phyloP scores from a whole-genome alignment of 2,329 filamentous ascomycete species.

The Nemania sp. region DNA sequence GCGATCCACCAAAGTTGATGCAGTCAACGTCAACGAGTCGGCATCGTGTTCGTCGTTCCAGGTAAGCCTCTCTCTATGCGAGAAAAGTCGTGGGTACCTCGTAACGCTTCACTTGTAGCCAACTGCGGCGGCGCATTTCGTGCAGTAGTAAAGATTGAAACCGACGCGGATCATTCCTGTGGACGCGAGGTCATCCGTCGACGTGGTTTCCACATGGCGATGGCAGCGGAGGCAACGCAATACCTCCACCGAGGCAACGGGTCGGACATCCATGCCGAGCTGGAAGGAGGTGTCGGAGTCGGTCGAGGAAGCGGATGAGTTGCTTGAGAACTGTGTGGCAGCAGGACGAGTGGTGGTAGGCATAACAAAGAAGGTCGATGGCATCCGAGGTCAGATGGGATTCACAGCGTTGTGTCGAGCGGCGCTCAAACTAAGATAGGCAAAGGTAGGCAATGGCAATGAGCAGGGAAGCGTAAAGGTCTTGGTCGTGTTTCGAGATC shows the following conservation, averaged over 20 bases:
- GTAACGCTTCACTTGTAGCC: conserved; percentile 59
- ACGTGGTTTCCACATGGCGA: conserved; percentile 64
- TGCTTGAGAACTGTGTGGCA: conserved; percentile 45
- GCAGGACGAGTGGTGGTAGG: conserved; percentile 42
- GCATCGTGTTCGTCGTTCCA: neutral
- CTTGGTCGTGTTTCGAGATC: neutral
- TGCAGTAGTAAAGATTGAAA: conserved; percentile 69
- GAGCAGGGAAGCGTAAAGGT: neutral
- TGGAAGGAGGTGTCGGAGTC: conserved; percentile 50
- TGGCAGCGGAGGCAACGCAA: conserved; percentile 59
- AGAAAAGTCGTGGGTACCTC: neutral
- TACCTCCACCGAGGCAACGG: conserved; percentile 59
- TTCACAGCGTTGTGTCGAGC: neutral
- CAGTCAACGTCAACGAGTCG: neutral
- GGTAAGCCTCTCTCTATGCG: neutral
- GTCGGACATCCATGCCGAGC: conserved; percentile 53
- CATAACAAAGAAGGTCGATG: conserved; percentile 30
- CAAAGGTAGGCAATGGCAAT: neutral
- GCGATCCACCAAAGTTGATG: conserved; percentile 1
- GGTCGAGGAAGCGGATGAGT: conserved; percentile 46
- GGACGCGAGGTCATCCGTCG: conserved; percentile 61
- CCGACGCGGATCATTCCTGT: conserved; percentile 68
- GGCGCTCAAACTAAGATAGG: too few species aligned
- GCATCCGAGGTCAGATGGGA: neutral
- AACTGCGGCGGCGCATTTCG: conserved; percentile 65